Percentiles rank a stretch among this genome's conserved stretches.
Evolutionary conservation across 495 filamentous ascomycete genomes (phyloP).

Genomic region (Penicillium soppii): DNA sequence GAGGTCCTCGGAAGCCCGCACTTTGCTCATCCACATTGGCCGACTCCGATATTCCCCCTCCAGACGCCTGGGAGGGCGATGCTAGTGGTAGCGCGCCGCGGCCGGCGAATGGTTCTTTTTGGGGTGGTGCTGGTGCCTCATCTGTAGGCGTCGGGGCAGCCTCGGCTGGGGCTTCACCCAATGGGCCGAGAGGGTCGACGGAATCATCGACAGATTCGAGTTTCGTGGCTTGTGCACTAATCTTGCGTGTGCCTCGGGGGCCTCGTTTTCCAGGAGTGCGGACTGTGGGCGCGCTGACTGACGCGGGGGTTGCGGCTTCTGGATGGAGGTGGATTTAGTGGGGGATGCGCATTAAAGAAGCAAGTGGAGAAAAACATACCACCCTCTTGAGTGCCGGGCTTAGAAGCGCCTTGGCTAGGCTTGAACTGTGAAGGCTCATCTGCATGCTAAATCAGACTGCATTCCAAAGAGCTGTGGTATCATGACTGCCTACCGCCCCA

Average conservation of each 20-base stretch:
- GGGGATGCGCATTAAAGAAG: conserved; percentile 19
- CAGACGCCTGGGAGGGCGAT: conserved; percentile 47
- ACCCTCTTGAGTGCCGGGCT: conserved; percentile 27
- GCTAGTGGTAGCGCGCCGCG: conserved; percentile 56
- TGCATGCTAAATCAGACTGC: conserved; percentile 28
- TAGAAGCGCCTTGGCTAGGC: conserved; percentile 28
- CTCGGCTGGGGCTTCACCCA: conserved; percentile 59
- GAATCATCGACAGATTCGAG: conserved; percentile 89
- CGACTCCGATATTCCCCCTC: conserved; percentile 58
- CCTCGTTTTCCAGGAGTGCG: conserved; percentile 50
- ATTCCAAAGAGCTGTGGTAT: conserved; percentile 33
- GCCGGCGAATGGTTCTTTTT: conserved; percentile 72
- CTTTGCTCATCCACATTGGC: conserved; percentile 64
- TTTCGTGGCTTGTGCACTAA: conserved; percentile 77
- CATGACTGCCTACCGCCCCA: conserved; percentile 62
- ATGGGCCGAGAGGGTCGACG: conserved; percentile 86
- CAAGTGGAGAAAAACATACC: conserved; percentile 22
- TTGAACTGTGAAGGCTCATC: conserved; percentile 59
- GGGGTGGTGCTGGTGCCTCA: conserved; percentile 81
- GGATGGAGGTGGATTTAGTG: conserved; percentile 33
- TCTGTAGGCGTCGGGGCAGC: conserved; percentile 47
- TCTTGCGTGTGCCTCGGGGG: conserved; percentile 64
- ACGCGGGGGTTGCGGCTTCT: conserved; percentile 34
- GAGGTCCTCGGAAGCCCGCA: conserved; percentile 61
- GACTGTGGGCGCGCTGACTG: conserved; percentile 35